Evolutionary conservation across 768 basidiomycete genomes (phyloP), one percentile per base, ranked within the genome.

Genomic region (Pleurotus citrinopileatus): DNA sequence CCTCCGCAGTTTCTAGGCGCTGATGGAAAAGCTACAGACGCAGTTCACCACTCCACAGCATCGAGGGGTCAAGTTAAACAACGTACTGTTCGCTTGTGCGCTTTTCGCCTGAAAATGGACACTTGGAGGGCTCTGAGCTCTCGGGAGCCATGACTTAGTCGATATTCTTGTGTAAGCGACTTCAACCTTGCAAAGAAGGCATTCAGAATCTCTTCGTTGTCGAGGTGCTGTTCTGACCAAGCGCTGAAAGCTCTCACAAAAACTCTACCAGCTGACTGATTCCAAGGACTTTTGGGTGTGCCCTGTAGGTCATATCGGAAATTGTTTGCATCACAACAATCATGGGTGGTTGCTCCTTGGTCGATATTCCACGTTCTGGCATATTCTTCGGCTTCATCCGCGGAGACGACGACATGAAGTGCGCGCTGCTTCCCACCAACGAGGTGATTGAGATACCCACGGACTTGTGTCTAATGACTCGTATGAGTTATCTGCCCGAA

Each of bases 1-100:
- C 13, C 34, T 57, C 29, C n/a, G 55, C 32, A n/a, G 52, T 44
- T 6, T 53, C 52, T 2, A 59, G 29, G 7, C 58, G 44, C 10
- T 38, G 12, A 26, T 54, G 32, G 36, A 59, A 59, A 9, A 36
- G 23, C 27, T 36, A 20, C 5, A 29, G 34, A 22, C 15, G 7
- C 23, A 26, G 22, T 6, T 2, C 17, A 46, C n/a, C 19, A 6
- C 26, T 25, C n/a, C 6, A 20, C n/a, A 26, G 19, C n/a, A 26
- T 20, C 32, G 3, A 10, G 29, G 20, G n/a, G 32, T 20, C 10
- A 50, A n/a, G n/a, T 34, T 34, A 7, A 34, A 34, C 32, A 34
- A 34, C 32, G 32, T 34, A 34, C 32, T 34, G 32, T 34, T 34
- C 32, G 32, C 32, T 28, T 50, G 5, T n/a, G 47, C n/a, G 2